Base-by-base conservation (phyloP, 352 stramenopile species). In the Plasmopara halstedii region DNA sequence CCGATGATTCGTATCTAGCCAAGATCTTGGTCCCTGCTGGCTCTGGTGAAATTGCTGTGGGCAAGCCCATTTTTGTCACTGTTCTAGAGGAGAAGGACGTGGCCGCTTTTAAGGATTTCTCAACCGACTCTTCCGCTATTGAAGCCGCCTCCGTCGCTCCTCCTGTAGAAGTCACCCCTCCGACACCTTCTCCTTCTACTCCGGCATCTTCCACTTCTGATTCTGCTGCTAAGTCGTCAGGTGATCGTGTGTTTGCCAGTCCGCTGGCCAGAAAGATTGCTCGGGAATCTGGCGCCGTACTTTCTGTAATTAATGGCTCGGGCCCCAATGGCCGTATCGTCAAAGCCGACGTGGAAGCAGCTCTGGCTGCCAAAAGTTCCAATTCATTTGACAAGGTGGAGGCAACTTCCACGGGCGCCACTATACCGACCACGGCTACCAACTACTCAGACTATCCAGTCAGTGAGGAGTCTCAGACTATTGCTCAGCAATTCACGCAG, bases 361-460 rank as follows among this genome's bases (percentile, higher is more conserved):
- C 87, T 53, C 64, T 96, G 37, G 82, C 83, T 11, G 71, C 63
- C 17, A 79, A 67, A 42, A 56, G 58, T 23, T 79, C 60, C n/a
- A 23, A 56, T 20, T 39, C 64, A 25, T 31, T 57, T 10, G 7
- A 33, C 19, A 34, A 17, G 23, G 37, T 50, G 6, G 61, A 66
- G 13, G 40, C 53, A 41, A 39, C 57, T 33, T 50, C 62, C n/a
- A 50, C 60, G 25, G 41, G 58, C 11, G 32, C 58, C 7, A 32
- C 68, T 17, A 27, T 67, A 3, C 61, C 83, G 14, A 68, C 67
- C 6, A 36, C 60, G 20, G 81, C 79, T 6, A 53, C 55, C 22
- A 88, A 88, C 66, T 98, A 88, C 75, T 88, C 82, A 25, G 95
- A 98, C 68, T 96, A 96, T 66, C 83, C 88, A 17, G 76, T 97